These are phyloP conservation scores for Fusarium compactum DNA, from an alignment of 2,329 filamentous ascomycete species.

Conservation along the genomic window DNA sequence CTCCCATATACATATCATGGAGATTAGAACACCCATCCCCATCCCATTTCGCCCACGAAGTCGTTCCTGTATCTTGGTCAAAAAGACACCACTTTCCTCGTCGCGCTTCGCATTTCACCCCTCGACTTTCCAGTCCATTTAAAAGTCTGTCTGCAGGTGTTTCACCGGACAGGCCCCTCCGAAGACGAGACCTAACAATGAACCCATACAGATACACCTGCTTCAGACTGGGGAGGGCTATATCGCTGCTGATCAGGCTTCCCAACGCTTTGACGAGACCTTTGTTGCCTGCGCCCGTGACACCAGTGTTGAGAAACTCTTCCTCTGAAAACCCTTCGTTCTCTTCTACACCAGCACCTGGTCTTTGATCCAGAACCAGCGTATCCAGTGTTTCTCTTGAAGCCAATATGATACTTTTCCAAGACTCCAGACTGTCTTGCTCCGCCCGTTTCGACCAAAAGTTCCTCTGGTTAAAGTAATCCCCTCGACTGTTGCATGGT, in stretches of 20 bases:
- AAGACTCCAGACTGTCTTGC: background rate
- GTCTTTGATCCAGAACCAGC: constrained; percentile 29
- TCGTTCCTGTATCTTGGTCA: constrained; percentile 5
- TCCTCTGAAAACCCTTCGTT: constrained; percentile 20
- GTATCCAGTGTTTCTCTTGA: constrained; percentile 14
- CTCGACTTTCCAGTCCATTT: background rate
- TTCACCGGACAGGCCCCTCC: background rate
- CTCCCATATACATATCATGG: constrained; percentile 23
- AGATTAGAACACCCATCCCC: constrained; percentile 6
- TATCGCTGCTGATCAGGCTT: background rate
- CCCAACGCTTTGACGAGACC: background rate
- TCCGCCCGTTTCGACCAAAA: constrained; percentile 24
- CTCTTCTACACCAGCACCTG: constrained; percentile 12
- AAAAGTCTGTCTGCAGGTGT: constrained; percentile 8
- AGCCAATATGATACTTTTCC: background rate
- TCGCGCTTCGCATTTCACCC: background rate
- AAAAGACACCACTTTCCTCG: constrained; percentile 25
- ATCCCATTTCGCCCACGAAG: constrained; percentile 13
- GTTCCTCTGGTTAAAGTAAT: constrained; percentile 20
- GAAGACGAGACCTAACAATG: background rate
- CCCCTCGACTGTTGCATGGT: background rate
- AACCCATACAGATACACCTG: constrained; percentile 22
- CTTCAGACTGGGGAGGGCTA: background rate
- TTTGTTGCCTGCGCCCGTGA: constrained; percentile 1
- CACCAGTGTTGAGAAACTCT: constrained; percentile 13